Conservation (phyloP, 2,329 filamentous ascomycete species). For the Cytospora leucostoma region DNA sequence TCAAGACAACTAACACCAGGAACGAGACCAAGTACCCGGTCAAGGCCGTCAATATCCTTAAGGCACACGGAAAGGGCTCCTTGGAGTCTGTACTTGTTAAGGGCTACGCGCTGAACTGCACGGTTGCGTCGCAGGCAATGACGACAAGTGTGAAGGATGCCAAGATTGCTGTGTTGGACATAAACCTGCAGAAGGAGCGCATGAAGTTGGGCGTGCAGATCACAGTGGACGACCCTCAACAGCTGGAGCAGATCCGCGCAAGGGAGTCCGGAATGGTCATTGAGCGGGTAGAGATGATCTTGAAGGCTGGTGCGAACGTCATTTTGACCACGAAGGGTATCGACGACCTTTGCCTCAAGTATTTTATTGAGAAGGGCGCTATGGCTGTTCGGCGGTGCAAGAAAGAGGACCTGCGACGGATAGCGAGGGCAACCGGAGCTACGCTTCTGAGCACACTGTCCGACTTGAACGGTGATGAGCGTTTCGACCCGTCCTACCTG, state of each 20-base stretch:
- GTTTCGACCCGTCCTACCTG: conserved; percentile 86
- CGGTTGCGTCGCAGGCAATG: conserved; percentile 97
- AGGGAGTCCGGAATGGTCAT: conserved; percentile 91
- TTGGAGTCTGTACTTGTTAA: conserved; percentile 89
- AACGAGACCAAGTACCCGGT: conserved; percentile 95
- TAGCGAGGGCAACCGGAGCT: conserved; percentile 93
- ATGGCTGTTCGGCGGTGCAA: conserved; percentile 97
- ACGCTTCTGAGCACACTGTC: conserved; percentile 91
- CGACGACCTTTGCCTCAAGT: conserved; percentile 91
- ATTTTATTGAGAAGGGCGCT: conserved; percentile 89
- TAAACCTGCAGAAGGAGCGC: conserved; percentile 97
- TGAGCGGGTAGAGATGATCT: conserved; percentile 93
- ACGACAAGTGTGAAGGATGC: conserved; percentile 87
- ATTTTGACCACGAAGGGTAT: conserved; percentile 98
- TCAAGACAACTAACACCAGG: conserved; percentile 89
- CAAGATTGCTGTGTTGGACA: conserved; percentile 95
- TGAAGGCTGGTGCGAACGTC: conserved; percentile 96
- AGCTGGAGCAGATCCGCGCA: conserved; percentile 94
- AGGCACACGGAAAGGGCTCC: conserved; percentile 93
- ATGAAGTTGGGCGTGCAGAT: conserved; percentile 99
- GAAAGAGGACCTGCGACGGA: conserved; percentile 95
- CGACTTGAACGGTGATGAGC: conserved; percentile 96
- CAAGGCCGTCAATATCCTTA: conserved; percentile 98
- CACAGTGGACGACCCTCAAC: conserved; percentile 94
- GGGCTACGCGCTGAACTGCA: conserved; percentile 98